Evolutionary conservation across 768 basidiomycete species (phyloP).

Genomic region (Lactarius sanguifluus): DNA sequence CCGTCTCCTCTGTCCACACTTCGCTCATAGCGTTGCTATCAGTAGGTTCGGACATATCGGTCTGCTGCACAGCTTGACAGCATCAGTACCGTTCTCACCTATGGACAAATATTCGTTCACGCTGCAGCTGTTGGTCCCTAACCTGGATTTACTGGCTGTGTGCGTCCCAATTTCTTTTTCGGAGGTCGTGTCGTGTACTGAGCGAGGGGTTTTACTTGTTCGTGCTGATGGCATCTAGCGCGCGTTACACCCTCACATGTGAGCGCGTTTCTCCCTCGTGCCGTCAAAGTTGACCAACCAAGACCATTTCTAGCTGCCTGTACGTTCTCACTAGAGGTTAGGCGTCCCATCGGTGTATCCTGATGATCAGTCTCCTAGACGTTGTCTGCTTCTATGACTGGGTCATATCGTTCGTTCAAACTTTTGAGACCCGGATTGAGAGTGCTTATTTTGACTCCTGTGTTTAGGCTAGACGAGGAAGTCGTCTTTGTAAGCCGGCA

Average conservation of each 20-base stretch:
- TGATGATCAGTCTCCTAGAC: conserved; percentile 13
- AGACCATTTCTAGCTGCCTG: conserved; percentile 2
- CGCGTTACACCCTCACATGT: conserved; percentile 23
- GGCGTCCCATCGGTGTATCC: background rate
- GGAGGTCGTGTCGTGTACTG: background rate
- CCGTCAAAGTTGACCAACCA: background rate
- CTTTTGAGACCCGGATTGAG: background rate
- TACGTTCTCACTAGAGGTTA: background rate
- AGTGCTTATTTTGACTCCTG: background rate
- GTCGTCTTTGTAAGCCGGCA: conserved; percentile 10
- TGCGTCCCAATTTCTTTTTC: background rate
- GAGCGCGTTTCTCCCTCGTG: background rate
- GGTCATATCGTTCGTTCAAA: conserved; percentile 26
- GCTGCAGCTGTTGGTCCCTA: background rate
- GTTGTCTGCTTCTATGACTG: conserved; percentile 29
- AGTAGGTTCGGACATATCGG: background rate
- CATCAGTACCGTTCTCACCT: background rate
- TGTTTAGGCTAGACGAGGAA: conserved; percentile 24
- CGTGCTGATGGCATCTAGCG: conserved; percentile 6
- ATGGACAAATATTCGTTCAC: background rate
- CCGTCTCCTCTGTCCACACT: background rate
- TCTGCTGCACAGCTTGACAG: background rate
- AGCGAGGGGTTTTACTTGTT: background rate
- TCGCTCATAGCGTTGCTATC: background rate
- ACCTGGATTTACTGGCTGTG: background rate